A percentile compares a stretch with the other conserved stretches of the same genome.
Conservation (phyloP, 495 filamentous ascomycete species). For the Entonaema liquescens region DNA sequence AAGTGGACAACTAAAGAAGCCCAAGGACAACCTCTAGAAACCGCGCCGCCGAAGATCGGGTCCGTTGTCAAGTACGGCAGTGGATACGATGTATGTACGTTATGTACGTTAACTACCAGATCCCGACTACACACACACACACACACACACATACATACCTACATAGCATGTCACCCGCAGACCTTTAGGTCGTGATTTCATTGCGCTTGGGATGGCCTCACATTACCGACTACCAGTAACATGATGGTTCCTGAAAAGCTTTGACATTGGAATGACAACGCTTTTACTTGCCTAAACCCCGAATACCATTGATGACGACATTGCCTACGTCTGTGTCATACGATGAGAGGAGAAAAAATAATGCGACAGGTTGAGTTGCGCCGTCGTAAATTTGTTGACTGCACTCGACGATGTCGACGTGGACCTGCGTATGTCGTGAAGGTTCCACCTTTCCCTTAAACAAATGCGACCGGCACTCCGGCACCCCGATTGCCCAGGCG, state of each 20-base stretch:
- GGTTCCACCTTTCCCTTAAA: neutral
- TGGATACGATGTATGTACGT: neutral
- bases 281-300: neutral
- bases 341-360: neutral
- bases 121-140: neutral
- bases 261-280: neutral
- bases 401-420: neutral
- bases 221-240: neutral
- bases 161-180: neutral
- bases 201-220: neutral
- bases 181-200: neutral
- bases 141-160: neutral
- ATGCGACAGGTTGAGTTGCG: neutral
- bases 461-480: neutral
- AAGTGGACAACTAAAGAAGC: neutral
- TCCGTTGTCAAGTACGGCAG: neutral
- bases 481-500: neutral
- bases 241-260: neutral
- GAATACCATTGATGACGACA: neutral
- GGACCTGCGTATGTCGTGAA: slow-evolving; percentile 4
- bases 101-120: neutral
- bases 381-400: neutral
- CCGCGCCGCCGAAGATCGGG: neutral
- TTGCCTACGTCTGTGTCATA: neutral
- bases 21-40: neutral